Evolutionary conservation across 108 stramenopile species (phyloP), one percentile per base, ranked within the genome.

Genomic region (Seminavis robusta): DNA sequence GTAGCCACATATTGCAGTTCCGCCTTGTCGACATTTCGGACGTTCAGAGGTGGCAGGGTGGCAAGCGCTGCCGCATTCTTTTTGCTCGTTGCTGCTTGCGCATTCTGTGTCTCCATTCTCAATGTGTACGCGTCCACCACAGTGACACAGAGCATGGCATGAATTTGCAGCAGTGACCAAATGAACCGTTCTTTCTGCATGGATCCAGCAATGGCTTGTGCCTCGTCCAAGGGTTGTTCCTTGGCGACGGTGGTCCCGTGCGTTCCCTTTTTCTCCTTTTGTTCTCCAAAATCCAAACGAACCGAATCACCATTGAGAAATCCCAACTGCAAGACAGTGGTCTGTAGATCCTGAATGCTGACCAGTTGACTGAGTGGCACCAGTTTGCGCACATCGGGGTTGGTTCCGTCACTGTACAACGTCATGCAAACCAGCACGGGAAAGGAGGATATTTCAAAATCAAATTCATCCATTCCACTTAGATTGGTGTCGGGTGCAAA

Each of bases 141-240:
- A 2, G 84, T 73, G n/a, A 83, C 83, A 41, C 91, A 92, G 6
- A 92, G 53, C 69, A 92, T 92, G 46, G 87, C 87, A 63, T 92
- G 91, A 42, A 88, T 69, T 54, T 92, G 91, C 28, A 92, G 36
- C 29, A 92, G 61, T 0, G 79, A 81, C 87, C 87, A 92, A 36
- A 92, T 73, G 56, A 92, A 88, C 9, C 81, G 74, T 36, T 92
- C 84, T 36, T 88, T 84, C 8, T 79, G 59, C 59, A 88, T 59
- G 26, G 72, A 64, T 38, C 82, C 77, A 30, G 79, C 77, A 0
- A 65, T 61, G 24, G 78, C 80, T 45, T 72, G 68, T 48, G 68
- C 33, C 51, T 76, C 63, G n/a, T n/a, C n/a, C n/a, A n/a, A n/a
- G n/a, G n/a, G n/a, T n/a, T n/a, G n/a, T n/a, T n/a, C n/a, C n/a